Evolutionary conservation across 176 grass and related monocot species (phyloP).

Genomic region (Oryza coarctata): DNA sequence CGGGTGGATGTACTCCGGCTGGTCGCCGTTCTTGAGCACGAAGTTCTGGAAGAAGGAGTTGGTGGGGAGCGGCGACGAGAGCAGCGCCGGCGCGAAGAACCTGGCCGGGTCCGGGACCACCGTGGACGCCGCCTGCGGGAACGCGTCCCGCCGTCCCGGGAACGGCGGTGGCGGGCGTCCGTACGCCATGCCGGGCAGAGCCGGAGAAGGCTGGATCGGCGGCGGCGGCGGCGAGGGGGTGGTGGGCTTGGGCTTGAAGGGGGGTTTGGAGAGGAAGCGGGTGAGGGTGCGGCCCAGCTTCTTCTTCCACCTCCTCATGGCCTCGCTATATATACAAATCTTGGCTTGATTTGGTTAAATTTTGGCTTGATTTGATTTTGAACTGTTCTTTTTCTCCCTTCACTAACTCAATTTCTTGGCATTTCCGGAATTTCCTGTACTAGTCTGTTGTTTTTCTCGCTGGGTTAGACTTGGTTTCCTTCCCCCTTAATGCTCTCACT

Average conservation of each 20-base stretch:
- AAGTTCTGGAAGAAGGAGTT: constrained; percentile 99
- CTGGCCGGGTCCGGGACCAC: constrained; percentile 72
- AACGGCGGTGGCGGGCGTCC: neutral
- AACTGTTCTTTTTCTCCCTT: neutral
- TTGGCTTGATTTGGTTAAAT: neutral
- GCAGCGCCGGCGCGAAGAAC: constrained; percentile 76
- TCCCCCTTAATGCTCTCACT: neutral
- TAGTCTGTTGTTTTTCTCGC: too few relatives aligned
- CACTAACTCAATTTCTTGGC: neutral
- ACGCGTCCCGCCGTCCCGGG: constrained; percentile 18
- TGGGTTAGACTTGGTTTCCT: neutral
- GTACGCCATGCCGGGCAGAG: constrained; percentile 26
- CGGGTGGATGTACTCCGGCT: constrained; percentile 95
- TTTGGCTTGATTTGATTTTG: neutral
- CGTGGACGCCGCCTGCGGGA: constrained; percentile 69
- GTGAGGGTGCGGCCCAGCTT: constrained; percentile 41
- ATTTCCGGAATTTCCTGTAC: neutral
- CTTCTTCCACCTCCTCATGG: constrained; percentile 46
- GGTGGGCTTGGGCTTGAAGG: constrained; percentile 27
- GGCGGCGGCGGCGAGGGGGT: neutral
- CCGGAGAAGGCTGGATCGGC: neutral
- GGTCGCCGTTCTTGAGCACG: constrained; percentile 86
- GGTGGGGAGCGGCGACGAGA: constrained; percentile 77
- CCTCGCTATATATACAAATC: constrained; percentile 1
- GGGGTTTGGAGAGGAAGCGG: constrained; percentile 32